Conservation (phyloP, 2,329 filamentous ascomycete species). For the Rutstroemia sp. region DNA sequence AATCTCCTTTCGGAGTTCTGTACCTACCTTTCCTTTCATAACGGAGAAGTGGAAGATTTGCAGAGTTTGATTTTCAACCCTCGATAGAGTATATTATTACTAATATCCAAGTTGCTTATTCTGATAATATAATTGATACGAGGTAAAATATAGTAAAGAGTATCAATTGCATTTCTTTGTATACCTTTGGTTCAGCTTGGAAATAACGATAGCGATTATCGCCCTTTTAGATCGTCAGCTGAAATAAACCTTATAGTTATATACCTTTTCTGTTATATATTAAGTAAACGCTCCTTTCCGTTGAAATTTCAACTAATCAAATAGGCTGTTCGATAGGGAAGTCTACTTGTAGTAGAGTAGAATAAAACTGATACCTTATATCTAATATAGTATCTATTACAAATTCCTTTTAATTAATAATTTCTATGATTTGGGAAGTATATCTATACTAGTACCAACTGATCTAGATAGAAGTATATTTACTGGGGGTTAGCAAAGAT, state of each 20-base stretch:
- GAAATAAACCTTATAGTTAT: neutral
- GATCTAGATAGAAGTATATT: too few relatives aligned
- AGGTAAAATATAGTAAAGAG: neutral
- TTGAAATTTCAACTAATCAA: neutral
- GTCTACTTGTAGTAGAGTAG: neutral
- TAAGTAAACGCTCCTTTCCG: neutral
- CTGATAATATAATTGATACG: neutral
- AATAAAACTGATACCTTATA: neutral
- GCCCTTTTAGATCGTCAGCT: neutral
- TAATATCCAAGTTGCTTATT: neutral
- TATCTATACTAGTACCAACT: too few relatives aligned
- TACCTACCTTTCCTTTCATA: neutral
- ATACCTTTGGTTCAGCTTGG: neutral
- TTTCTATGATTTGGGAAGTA: neutral
- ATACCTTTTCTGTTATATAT: neutral
- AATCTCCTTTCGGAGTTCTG: neutral
- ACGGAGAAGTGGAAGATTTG: neutral
- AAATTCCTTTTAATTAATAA: neutral
- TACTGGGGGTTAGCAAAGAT: too few relatives aligned
- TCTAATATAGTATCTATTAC: conserved; percentile 5
- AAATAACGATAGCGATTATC: neutral
- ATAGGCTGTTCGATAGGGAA: neutral
- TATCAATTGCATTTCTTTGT: conserved; percentile 7
- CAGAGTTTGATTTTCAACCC: neutral
- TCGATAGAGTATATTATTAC: neutral